phyloP scores from a whole-genome alignment of 2,329 filamentous ascomycete genomes.

The Colletotrichum scovillei region DNA sequence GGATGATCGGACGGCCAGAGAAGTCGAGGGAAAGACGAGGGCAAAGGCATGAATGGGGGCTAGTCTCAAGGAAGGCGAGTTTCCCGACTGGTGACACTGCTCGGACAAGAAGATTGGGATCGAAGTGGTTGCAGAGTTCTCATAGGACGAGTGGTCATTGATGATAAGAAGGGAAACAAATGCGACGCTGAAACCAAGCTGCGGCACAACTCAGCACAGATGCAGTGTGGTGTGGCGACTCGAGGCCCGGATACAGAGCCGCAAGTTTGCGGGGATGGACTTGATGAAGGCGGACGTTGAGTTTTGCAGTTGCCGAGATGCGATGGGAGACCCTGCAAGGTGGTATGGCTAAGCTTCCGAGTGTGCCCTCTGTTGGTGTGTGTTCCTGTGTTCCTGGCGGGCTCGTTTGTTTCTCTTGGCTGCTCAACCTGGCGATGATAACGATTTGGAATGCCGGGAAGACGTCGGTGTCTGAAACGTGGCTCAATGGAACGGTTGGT shows the following conservation, averaged over 20 bases:
- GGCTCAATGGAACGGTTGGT: slow-evolving; percentile 9
- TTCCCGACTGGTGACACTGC: slow-evolving; percentile 25
- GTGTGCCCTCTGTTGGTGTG: slow-evolving; percentile 17
- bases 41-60: slow-evolving; percentile 30
- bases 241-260: slow-evolving; percentile 16
- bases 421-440: not conserved
- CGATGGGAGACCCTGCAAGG: slow-evolving; percentile 29
- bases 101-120: slow-evolving; percentile 16
- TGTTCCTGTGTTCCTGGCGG: not conserved
- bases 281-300: not conserved
- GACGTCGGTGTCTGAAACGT: slow-evolving; percentile 24
- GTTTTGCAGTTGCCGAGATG: slow-evolving; percentile 18
- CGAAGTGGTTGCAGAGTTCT: slow-evolving; percentile 2
- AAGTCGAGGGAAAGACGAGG: not conserved
- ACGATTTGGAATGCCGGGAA: slow-evolving; percentile 26
- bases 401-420: slow-evolving; percentile 14
- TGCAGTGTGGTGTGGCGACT: slow-evolving; percentile 31
- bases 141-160: slow-evolving; percentile 26
- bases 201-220: slow-evolving; percentile 36
- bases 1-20: slow-evolving; percentile 25
- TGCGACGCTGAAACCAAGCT: slow-evolving; percentile 35
- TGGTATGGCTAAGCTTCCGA: slow-evolving; percentile 5
- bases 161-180: slow-evolving; percentile 33
- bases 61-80: slow-evolving; percentile 25
- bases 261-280: slow-evolving; percentile 23